phyloP scores from a whole-genome alignment of 208 protist genomes.

The Crithidia bombi region DNA sequence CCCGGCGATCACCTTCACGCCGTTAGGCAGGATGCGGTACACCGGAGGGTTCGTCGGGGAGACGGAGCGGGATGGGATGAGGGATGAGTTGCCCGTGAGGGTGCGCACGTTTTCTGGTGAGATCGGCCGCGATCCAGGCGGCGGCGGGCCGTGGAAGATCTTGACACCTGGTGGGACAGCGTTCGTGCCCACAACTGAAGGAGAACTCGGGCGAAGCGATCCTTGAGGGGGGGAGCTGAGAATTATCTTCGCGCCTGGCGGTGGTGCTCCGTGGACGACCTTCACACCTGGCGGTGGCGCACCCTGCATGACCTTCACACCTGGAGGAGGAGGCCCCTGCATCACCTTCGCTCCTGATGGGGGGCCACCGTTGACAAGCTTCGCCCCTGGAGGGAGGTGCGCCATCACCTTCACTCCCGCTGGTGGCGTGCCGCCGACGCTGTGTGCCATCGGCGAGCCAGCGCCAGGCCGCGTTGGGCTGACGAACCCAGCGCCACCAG shows the following conservation, averaged over 20 bases:
- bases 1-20: constrained; percentile 58
- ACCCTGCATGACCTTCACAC: constrained; percentile 18
- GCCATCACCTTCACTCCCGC: constrained; percentile 44
- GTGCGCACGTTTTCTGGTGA: constrained; percentile 17
- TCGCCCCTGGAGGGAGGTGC: constrained; percentile 8
- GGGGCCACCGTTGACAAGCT: constrained; percentile 31
- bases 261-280: constrained; percentile 52
- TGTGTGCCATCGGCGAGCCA: constrained; percentile 3
- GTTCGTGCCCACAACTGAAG: constrained; percentile 2
- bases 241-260: constrained; percentile 26
- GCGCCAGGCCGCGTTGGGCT: constrained; percentile 2
- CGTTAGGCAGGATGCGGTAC: constrained; percentile 40
- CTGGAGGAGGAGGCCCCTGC: constrained; percentile 36
- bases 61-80: constrained; percentile 24
- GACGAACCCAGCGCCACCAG: constrained; percentile 5
- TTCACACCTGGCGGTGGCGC: constrained; percentile 47
- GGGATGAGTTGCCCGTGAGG: constrained; percentile 8
- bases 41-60: constrained; percentile 35
- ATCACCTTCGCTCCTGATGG: constrained; percentile 53
- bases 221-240: constrained; percentile 6
- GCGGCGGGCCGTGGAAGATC: constrained; percentile 48
- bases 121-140: constrained; percentile 42
- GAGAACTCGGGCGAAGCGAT: background rate
- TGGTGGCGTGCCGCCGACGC: constrained; percentile 21
- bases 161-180: constrained; percentile 34